Evolutionary conservation across 2,329 filamentous ascomycete genomes (phyloP).

Genomic region (Colletotrichum costaricense): DNA sequence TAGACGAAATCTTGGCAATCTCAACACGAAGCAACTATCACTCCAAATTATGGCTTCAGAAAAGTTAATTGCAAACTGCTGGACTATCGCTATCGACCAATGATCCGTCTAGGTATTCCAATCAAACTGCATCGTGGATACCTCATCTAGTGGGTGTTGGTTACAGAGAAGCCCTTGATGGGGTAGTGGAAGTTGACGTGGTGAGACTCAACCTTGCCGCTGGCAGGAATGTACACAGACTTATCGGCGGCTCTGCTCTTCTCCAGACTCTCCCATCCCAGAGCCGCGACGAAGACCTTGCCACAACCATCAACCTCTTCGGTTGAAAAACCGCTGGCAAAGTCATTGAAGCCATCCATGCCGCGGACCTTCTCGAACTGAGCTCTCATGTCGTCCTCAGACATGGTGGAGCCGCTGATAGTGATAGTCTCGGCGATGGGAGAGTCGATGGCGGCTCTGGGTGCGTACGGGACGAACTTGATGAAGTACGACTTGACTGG

Average conservation of each 20-base stretch:
- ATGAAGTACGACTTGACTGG: conserved; percentile 23
- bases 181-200: conserved; percentile 32
- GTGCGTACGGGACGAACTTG: conserved; percentile 28
- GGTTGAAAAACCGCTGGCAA: conserved; percentile 14
- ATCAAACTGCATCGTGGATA: background rate
- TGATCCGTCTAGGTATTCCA: background rate
- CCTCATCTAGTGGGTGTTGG: conserved; percentile 19
- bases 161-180: conserved; percentile 28
- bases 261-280: conserved; percentile 30
- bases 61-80: background rate
- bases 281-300: conserved; percentile 24
- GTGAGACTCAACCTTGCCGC: conserved; percentile 17
- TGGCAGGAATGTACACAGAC: conserved; percentile 16
- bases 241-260: conserved; percentile 28
- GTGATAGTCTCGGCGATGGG: conserved; percentile 29
- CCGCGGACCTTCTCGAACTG: conserved; percentile 19
- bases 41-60: background rate
- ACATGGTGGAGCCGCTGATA: conserved; percentile 4
- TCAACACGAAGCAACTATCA: background rate
- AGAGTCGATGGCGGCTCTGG: conserved; percentile 28
- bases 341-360: conserved; percentile 20
- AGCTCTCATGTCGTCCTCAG: conserved; percentile 20
- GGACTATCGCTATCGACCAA: background rate
- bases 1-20: background rate
- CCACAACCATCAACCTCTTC: conserved; percentile 7